Evolutionary conservation across 768 basidiomycete species (phyloP).

Genomic region (Russula emetica): DNA sequence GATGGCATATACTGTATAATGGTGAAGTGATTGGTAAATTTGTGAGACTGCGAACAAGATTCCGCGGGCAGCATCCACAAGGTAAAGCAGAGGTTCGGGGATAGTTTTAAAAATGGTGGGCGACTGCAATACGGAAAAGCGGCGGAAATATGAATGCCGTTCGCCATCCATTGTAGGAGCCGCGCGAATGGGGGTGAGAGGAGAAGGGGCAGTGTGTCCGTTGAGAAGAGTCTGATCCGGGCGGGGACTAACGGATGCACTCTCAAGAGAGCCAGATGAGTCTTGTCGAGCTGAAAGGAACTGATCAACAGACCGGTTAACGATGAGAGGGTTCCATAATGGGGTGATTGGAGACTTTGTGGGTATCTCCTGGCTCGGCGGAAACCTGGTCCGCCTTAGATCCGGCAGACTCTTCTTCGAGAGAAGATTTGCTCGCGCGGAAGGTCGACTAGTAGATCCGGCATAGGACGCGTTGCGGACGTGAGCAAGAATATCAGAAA

Average conservation of each 20-base stretch:
- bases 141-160: slow-evolving; percentile 89
- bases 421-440: slow-evolving; percentile 39
- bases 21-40: slow-evolving; percentile 82
- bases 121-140: slow-evolving; percentile 73
- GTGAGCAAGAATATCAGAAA: slow-evolving; percentile 34
- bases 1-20: slow-evolving; percentile 78
- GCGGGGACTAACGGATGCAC: slow-evolving; percentile 27
- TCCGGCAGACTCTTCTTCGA: slow-evolving; percentile 88
- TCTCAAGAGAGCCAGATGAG: slow-evolving; percentile 41
- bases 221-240: slow-evolving; percentile 31
- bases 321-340: slow-evolving; percentile 13
- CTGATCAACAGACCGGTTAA: slow-evolving; percentile 24
- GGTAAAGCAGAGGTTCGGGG: slow-evolving; percentile 59
- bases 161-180: slow-evolving; percentile 68
- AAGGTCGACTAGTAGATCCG: slow-evolving; percentile 36
- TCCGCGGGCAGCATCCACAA: slow-evolving; percentile 87
- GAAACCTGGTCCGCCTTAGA: slow-evolving; percentile 52
- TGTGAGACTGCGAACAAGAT: slow-evolving; percentile 91
- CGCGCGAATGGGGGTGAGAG: slow-evolving; percentile 39
- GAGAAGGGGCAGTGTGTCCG: slow-evolving; percentile 39
- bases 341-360: slow-evolving; percentile 10
- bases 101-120: slow-evolving; percentile 59
- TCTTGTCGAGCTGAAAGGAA: slow-evolving; percentile 44
- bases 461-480: slow-evolving; percentile 51
- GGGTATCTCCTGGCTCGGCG: slow-evolving; percentile 34